These are phyloP conservation scores for Metschnikowia proteae DNA, from an alignment of 805 yeast species.

Conservation along the genomic window DNA sequence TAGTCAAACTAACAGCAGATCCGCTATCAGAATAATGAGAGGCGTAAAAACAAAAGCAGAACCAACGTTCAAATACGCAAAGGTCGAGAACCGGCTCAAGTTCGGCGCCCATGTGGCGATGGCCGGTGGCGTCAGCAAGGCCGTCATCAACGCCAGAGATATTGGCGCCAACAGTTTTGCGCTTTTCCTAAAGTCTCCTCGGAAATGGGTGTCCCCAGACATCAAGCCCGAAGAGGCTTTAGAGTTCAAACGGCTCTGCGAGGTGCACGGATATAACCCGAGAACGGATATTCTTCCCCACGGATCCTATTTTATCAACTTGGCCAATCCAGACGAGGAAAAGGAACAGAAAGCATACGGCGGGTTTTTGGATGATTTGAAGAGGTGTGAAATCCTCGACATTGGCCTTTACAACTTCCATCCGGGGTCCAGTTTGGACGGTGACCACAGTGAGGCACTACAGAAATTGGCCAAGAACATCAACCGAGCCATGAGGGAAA, in stretches of 20 bases:
- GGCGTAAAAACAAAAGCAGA: conserved; percentile 7
- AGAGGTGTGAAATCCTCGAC: conserved; percentile 78
- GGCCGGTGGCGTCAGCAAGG: conserved; percentile 75
- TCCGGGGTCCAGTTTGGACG: conserved; percentile 81
- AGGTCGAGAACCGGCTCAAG: conserved; percentile 46
- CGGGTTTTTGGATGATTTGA: conserved; percentile 80
- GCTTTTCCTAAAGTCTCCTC: conserved; percentile 81
- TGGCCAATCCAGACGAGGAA: conserved; percentile 84
- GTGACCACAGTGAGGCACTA: conserved; percentile 62
- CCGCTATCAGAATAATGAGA: conserved; percentile 6
- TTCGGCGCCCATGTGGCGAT: conserved; percentile 90
- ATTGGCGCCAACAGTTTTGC: conserved; percentile 82
- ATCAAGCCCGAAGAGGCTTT: conserved; percentile 62
- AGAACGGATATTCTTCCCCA: conserved; percentile 84
- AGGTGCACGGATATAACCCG: conserved; percentile 63
- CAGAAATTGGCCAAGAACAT: conserved; percentile 70
- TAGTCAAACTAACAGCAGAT: not conserved
- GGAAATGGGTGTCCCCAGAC: conserved; percentile 86
- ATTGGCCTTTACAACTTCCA: conserved; percentile 90
- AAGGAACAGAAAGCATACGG: conserved; percentile 73
- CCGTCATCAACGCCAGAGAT: conserved; percentile 55
- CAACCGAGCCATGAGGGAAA: conserved; percentile 70
- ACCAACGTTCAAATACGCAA: conserved; percentile 26
- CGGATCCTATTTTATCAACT: conserved; percentile 88
- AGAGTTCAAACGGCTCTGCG: conserved; percentile 63